A percentile compares a stretch with the other conserved stretches of the same genome.
Evolutionary conservation across 805 yeast genomes (phyloP).

Genomic region (Sugiyamaella lignohabitans): DNA sequence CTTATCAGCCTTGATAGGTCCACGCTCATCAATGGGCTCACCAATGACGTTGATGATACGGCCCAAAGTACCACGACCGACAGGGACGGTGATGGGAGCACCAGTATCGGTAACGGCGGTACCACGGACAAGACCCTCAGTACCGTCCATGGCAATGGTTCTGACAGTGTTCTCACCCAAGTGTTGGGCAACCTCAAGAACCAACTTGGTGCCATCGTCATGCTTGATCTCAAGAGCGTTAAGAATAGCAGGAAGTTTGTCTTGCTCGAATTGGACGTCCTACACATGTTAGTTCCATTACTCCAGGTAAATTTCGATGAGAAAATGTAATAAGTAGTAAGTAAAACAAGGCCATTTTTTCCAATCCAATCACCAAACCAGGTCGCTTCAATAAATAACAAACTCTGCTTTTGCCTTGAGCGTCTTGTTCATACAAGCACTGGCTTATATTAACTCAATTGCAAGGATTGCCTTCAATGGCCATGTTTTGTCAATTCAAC

Average conservation of each 20-base stretch:
- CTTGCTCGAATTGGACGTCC: conserved; percentile 96
- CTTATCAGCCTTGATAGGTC: conserved; percentile 88
- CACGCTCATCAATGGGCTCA: conserved; percentile 99
- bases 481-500: no score
- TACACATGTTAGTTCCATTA: no score
- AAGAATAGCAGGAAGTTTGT: conserved; percentile 92
- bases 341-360: neutral
- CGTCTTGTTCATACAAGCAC: no score
- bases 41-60: conserved; percentile 96
- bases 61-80: conserved; percentile 98
- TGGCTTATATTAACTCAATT: no score
- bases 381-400: no score
- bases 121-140: conserved; percentile 99
- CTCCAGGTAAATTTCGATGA: no score
- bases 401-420: no score
- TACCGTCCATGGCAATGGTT: conserved; percentile 99
- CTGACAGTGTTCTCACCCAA: conserved; percentile 99
- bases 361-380: no score
- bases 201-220: conserved; percentile 66
- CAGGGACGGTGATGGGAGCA: conserved; percentile 98
- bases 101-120: conserved; percentile 88
- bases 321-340: neutral
- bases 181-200: conserved; percentile 98
- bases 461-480: no score
- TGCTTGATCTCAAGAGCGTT: conserved; percentile 90